Evolutionary conservation across 2,329 filamentous ascomycete genomes (phyloP).

Genomic region (Calonectria multiphialidica): DNA sequence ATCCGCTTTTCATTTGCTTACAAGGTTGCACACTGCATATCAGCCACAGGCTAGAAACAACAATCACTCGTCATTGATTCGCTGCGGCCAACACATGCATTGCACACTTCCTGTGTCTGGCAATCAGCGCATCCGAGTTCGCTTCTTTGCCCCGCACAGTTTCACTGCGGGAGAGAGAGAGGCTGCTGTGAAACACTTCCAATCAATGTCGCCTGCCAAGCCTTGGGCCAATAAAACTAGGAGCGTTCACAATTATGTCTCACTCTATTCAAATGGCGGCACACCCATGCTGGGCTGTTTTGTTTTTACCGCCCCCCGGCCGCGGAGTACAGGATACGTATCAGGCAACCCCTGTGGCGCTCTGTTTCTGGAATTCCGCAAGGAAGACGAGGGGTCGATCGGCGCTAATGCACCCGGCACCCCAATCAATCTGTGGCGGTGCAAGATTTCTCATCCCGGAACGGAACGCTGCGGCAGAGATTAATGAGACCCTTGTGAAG

Average conservation of each 20-base stretch:
- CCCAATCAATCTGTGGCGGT: slow-evolving; percentile 50
- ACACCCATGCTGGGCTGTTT: slow-evolving; percentile 4
- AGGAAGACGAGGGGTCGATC: slow-evolving; percentile 42
- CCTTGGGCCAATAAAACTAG: slow-evolving; percentile 10
- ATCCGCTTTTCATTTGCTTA: neutral
- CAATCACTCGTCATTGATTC: neutral
- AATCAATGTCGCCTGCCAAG: neutral
- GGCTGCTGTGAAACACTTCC: slow-evolving; percentile 12
- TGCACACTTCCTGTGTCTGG: neutral
- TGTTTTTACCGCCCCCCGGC: slow-evolving; percentile 24
- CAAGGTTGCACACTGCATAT: slow-evolving; percentile 2
- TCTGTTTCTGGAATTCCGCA: slow-evolving; percentile 41
- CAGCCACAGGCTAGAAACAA: neutral
- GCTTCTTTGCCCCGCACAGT: slow-evolving; percentile 11
- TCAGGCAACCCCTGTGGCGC: slow-evolving; percentile 28
- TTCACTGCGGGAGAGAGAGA: slow-evolving; percentile 11
- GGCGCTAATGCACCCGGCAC: slow-evolving; percentile 50
- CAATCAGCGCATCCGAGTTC: slow-evolving; percentile 5
- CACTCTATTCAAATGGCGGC: neutral
- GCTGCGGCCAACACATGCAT: neutral
- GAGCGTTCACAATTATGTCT: slow-evolving; percentile 8
- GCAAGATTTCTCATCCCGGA: slow-evolving; percentile 39
- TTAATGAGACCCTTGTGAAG: slow-evolving; percentile 10
- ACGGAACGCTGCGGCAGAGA: slow-evolving; percentile 21
- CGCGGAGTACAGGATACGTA: slow-evolving; percentile 23